These are phyloP conservation scores for Phialemoniopsis sp. DNA, from an alignment of 2,329 filamentous ascomycete species.

Conservation along the genomic window DNA sequence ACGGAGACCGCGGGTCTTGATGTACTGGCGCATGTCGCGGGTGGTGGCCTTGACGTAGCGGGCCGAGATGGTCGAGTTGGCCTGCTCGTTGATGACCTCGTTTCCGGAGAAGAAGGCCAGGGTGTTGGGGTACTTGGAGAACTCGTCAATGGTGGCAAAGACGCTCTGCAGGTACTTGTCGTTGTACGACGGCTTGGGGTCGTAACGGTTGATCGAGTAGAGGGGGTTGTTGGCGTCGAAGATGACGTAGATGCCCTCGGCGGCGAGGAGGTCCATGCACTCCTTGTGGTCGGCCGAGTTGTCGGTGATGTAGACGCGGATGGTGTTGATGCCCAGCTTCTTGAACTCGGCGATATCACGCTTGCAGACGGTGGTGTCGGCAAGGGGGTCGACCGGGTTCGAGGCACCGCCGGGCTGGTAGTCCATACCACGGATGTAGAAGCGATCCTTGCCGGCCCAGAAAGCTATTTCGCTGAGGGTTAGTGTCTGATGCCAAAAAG, in stretches of 20 bases:
- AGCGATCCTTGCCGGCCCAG: conserved; percentile 47
- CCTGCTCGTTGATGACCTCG: conserved; percentile 69
- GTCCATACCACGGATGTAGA: conserved; percentile 58
- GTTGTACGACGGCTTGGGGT: conserved; percentile 79
- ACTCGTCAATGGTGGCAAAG: conserved; percentile 84
- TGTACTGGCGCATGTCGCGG: conserved; percentile 71
- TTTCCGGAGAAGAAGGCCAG: conserved; percentile 83
- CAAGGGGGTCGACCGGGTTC: conserved; percentile 66
- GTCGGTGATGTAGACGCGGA: conserved; percentile 91
- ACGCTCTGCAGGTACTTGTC: conserved; percentile 76
- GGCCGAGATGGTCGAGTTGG: conserved; percentile 59
- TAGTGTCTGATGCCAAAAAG: background rate
- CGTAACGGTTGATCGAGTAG: conserved; percentile 79
- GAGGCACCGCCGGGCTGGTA: conserved; percentile 60
- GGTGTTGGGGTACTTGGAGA: conserved; percentile 79
- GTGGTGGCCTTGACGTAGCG: conserved; percentile 77
- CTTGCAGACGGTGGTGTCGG: conserved; percentile 64
- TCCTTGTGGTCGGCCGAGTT: conserved; percentile 77
- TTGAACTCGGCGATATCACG: conserved; percentile 81
- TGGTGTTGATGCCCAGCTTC: conserved; percentile 82
- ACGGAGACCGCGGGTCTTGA: conserved; percentile 57
- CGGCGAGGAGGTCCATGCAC: conserved; percentile 78
- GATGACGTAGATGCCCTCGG: conserved; percentile 88
- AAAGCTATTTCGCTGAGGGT: conserved; percentile 37
- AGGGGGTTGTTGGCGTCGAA: conserved; percentile 86